These are phyloP conservation scores for Botrytis tulipae DNA, from an alignment of 2,329 filamentous ascomycete genomes.

Conservation along the genomic window DNA sequence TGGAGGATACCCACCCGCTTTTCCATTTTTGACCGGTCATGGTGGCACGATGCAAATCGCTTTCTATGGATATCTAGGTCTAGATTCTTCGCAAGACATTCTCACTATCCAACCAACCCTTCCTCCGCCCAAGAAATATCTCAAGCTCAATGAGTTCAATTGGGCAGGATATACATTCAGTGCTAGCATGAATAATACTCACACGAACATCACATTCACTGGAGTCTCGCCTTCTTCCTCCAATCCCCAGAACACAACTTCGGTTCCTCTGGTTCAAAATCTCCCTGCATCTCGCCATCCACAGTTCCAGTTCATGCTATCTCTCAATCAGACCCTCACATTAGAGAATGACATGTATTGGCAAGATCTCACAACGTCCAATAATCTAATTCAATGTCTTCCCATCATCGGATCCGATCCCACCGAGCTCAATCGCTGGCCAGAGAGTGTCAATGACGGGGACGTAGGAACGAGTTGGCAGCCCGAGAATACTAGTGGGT, in stretches of 20 bases:
- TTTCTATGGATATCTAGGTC: constrained; percentile 65
- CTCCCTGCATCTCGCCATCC: constrained; percentile 39
- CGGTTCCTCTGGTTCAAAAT: constrained; percentile 48
- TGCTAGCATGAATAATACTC: constrained; percentile 34
- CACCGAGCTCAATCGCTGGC: constrained; percentile 61
- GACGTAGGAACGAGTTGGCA: constrained; percentile 65
- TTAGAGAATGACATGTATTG: constrained; percentile 55
- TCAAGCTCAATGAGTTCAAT: constrained; percentile 32
- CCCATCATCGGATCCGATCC: constrained; percentile 45
- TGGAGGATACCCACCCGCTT: constrained; percentile 66
- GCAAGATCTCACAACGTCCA: constrained; percentile 46
- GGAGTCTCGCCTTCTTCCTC: constrained; percentile 40
- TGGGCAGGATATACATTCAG: constrained; percentile 18
- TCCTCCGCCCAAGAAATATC: constrained; percentile 55
- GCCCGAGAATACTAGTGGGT: constrained; percentile 38
- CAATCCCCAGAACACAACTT: constrained; percentile 37
- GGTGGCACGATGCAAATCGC: constrained; percentile 68
- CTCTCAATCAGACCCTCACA: constrained; percentile 47
- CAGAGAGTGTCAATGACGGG: constrained; percentile 62
- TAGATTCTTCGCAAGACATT: constrained; percentile 58
- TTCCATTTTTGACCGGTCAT: constrained; percentile 69
- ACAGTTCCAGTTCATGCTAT: constrained; percentile 41
- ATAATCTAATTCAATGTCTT: constrained; percentile 61
- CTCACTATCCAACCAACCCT: constrained; percentile 62
- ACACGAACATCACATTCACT: constrained; percentile 53